Base-by-base conservation (phyloP, 2,329 filamentous ascomycete species). In the Hyphodiscus sp. region DNA sequence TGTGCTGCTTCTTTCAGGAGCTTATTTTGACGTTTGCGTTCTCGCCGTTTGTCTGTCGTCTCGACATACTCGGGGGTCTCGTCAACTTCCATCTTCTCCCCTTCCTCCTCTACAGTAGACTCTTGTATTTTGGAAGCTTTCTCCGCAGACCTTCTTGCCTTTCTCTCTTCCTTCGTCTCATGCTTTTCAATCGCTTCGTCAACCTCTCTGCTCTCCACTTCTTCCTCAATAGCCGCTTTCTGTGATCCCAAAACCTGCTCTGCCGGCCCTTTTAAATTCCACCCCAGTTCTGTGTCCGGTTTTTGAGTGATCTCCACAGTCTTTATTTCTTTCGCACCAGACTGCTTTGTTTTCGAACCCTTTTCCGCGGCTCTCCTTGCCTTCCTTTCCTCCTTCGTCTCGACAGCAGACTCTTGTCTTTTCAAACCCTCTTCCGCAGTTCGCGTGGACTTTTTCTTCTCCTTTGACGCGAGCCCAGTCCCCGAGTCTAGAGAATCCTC, bases 1-100 rank as follows among this genome's bases (percentile, higher is more conserved):
- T 59, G 52, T 11, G 46, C 53, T 45, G 59, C 56, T 48, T 38
- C 33, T 38, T 62, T 60, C 33, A 61, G 59, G 20, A 65, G 55
- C 53, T 65, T 63, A 46, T 70, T 71, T 55, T 62, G 67, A 30
- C 67, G 65, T 52, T 63, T 67, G 52, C 71, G 70, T 61, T 68
- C 63, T 62, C 68, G 58, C 44, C 68, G 62, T 60, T 74, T 63
- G 68, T 74, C 65, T 67, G 11, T 38, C 33, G 33, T 6, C 33
- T 65, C 68, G 10, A 49, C 33, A 4, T 38, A 6, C 16, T 38
- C 33, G 33, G 33, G 5, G 33, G 33, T 62, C 50, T 63, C 65
- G 16, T 29, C 43, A 45, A 26, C 20, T 26, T 20, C 43, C 11
- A 26, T 20, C 10, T 38, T 38, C 5, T 38, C 33, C 33, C 10